Evolutionary conservation across 2,329 filamentous ascomycete genomes (phyloP).

Genomic region (Exophiala aquamarina): DNA sequence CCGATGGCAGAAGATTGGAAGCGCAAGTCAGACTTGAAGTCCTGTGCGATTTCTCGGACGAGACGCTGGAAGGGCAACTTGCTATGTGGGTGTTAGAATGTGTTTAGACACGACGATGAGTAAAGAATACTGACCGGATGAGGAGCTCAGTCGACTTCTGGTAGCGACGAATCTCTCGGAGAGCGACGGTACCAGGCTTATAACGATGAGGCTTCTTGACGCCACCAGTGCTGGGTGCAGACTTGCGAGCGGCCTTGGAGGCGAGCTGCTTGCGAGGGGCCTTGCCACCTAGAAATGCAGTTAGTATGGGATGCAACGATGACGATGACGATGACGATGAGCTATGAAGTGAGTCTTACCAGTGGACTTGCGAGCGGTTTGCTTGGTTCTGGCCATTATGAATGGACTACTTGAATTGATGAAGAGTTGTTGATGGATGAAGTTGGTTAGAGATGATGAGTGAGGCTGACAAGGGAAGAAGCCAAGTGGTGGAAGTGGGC

Average conservation of each 20-base stretch:
- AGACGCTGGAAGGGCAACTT: conserved; percentile 98
- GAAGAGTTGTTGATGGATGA: conserved; percentile 33
- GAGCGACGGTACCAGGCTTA: conserved; percentile 92
- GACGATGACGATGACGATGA: conserved; percentile 14
- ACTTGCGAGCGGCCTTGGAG: conserved; percentile 99
- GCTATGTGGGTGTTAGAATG: conserved; percentile 87
- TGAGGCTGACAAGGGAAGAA: conserved; percentile 31
- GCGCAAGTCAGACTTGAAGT: conserved; percentile 92
- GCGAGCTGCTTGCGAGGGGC: conserved; percentile 91
- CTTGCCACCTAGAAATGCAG: conserved; percentile 58
- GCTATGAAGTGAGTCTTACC: conserved; percentile 12
- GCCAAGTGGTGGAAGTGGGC: conserved; percentile 24
- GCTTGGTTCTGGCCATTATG: conserved; percentile 53
- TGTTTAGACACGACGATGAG: conserved; percentile 71
- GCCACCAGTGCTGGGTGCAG: conserved; percentile 92
- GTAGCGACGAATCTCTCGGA: conserved; percentile 97
- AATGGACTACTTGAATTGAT: conserved; percentile 30
- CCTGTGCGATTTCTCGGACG: conserved; percentile 93
- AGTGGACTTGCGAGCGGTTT: conserved; percentile 51
- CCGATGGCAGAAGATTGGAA: conserved; percentile 99
- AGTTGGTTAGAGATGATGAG: conserved; percentile 36
- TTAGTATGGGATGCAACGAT: conserved; percentile 25
- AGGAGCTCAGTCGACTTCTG: conserved; percentile 96
- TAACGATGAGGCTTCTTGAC: conserved; percentile 94
- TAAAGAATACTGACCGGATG: conserved; percentile 57